These are phyloP conservation scores for Ophiosphaerella herpotricha DNA, from an alignment of 2,329 filamentous ascomycete genomes.

Conservation along the genomic window DNA sequence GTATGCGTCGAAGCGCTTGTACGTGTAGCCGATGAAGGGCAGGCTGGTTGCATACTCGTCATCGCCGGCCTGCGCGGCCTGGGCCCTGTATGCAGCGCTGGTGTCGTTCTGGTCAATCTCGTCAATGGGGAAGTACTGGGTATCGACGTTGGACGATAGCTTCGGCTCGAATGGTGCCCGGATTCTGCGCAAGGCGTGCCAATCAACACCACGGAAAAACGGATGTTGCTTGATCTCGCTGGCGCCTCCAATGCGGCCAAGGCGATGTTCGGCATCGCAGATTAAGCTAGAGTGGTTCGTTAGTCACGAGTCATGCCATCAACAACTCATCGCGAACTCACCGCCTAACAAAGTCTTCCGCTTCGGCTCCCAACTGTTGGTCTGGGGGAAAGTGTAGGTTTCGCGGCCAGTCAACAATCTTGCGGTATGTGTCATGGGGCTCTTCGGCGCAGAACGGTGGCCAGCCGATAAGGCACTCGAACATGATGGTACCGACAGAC, in stretches of 20 bases:
- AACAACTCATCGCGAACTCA: conserved; percentile 51
- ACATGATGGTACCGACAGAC: conserved; percentile 99
- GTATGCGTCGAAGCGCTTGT: conserved; percentile 89
- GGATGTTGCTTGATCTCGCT: conserved; percentile 91
- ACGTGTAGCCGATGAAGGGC: conserved; percentile 95
- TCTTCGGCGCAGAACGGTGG: conserved; percentile 98
- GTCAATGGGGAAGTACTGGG: conserved; percentile 97
- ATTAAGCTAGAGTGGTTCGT: conserved; percentile 68
- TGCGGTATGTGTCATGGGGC: conserved; percentile 95
- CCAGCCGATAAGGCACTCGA: conserved; percentile 98
- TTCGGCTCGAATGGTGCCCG: conserved; percentile 95
- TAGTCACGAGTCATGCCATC: conserved; percentile 20
- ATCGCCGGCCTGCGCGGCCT: conserved; percentile 70
- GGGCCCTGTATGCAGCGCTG: conserved; percentile 81
- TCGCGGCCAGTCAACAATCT: conserved; percentile 98
- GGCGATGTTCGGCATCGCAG: conserved; percentile 89
- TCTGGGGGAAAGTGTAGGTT: conserved; percentile 97
- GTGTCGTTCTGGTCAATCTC: conserved; percentile 98
- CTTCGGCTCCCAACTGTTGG: conserved; percentile 83
- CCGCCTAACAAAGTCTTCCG: conserved; percentile 91
- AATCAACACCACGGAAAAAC: conserved; percentile 97
- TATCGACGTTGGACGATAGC: conserved; percentile 90
- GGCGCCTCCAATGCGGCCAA: conserved; percentile 80
- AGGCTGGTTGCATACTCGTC: conserved; percentile 91
- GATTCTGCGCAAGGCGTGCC: conserved; percentile 89